Evolutionary conservation across 2,329 filamentous ascomycete species (phyloP), one percentile per base, ranked within the genome.

Genomic region (Drechslerella dactyloides): DNA sequence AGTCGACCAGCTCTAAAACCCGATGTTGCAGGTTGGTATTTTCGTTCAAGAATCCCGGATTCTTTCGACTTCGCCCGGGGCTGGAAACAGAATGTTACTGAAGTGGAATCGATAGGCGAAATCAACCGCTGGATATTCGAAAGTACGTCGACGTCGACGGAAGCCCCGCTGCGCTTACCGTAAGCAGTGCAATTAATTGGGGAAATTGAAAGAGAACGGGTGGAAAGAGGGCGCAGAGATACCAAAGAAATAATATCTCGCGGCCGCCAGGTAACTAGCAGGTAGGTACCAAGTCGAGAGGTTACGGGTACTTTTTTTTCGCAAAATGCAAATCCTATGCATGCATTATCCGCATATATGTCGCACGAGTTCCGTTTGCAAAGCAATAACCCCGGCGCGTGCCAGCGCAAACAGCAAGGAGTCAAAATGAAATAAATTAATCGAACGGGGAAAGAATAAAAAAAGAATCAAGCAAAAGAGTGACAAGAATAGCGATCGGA

Each of bases 341-440:
- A 51, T 33, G 35, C 33, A 42, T 42, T 6, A 33, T 53, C 58
- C 17, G 35, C 33, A 42, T 42, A 42, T 46, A 63, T 63, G 56
- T 60, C 52, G 66, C 37, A 70, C 55, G 35, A 40, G n/a, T 24
- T 30, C 51, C 52, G 52, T 51, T 64, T 51, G 51, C 42, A 62
- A 62, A 62, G 40, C 40, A 56, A 23, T 27, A 64, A 50, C 37
- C 52, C 37, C 58, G 54, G 50, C 59, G 59, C 46, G 53, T 62
- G 59, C 59, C 66, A 64, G 59, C 50, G 50, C 54, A 64, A 62
- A 64, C 50, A 54, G 46, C 59, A 64, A 24, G 66, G 66, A 64
- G 54, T 51, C 40, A 54, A 60, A 55, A 40, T 50, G 59, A 70
- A 51, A 53, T 62, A 69, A 53, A 69, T 69, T 69, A 54, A 56